Percentiles rank a stretch among this genome's conserved stretches.
Conservation (phyloP, 192 early-diverging fungal genomes). For the Thoreauomyces humboldtii region DNA sequence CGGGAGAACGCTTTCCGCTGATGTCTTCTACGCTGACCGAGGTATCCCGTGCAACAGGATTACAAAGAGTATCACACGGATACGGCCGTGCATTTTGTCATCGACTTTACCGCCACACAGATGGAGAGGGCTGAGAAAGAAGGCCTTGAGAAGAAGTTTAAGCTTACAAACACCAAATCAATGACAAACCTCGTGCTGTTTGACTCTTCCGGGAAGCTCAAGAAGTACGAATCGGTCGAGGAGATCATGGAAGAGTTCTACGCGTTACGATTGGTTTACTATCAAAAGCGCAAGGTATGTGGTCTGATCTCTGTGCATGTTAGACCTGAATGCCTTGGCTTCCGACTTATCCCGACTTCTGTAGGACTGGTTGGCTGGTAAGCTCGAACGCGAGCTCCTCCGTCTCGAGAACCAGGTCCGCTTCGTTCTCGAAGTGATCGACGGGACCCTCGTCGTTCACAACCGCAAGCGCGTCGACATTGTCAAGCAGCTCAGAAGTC, state of each 20-base stretch:
- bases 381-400: slow-evolving; percentile 60
- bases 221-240: slow-evolving; percentile 65
- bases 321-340: no score
- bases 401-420: slow-evolving; percentile 70
- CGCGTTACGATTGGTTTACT: slow-evolving; percentile 70
- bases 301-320: background rate
- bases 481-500: slow-evolving; percentile 57
- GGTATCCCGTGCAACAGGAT: no score
- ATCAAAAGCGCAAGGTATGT: slow-evolving; percentile 76
- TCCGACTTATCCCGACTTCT: no score
- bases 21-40: no score
- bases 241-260: slow-evolving; percentile 85
- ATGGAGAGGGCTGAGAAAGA: slow-evolving; percentile 65
- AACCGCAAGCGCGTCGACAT: slow-evolving; percentile 72
- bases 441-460: slow-evolving; percentile 65
- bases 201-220: slow-evolving; percentile 69
- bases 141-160: slow-evolving; percentile 73
- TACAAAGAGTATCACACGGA: slow-evolving; percentile 68
- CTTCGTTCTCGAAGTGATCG: slow-evolving; percentile 80
- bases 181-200: slow-evolving; percentile 89
- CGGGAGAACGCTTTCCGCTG: no score
- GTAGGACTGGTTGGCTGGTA: slow-evolving; percentile 44
- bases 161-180: slow-evolving; percentile 58
- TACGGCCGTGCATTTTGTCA: slow-evolving; percentile 51
- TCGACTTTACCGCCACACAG: slow-evolving; percentile 55